Base-by-base conservation (phyloP, 176 grass and related monocot species). In the Lolium rigidum region DNA sequence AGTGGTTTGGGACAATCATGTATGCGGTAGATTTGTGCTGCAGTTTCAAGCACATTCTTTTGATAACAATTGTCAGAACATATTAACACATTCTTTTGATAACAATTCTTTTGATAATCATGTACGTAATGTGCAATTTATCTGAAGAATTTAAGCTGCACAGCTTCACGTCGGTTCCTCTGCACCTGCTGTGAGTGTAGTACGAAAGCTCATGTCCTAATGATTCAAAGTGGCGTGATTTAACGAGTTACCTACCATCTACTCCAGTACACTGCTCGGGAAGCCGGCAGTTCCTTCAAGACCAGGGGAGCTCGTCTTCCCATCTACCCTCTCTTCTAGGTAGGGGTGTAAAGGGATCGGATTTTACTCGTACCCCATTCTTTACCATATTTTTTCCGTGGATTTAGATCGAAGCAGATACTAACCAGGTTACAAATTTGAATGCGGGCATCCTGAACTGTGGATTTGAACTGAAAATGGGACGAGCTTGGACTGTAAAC, bases 21-120 rank as follows among this genome's bases (percentile, higher is more conserved):
- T 18, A 75, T 80, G 37, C 4, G 41, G 24, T 48, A 24, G 59
- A 78, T 86, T 44, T 70, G 47, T 78, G 28, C 50, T 70, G 17
- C 9, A 24, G n/a, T 78, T 63, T 44, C 20, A 69, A 82, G 18
- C 11, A 39, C 28, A 39, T 74, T 52, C 37, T 56, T 89, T 78
- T 60, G 10, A 81, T 18, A 28, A 26, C 7, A 41, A 63, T 12
- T n/a, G 46, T 15, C 64, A 5, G 21, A 81, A 9, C 2, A 0
- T 3, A 74, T 25, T 47, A 50, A 6, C 21, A 74, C 44, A 28
- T 28, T 28, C 26, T 28, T 28, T 28, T 28, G 26, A 28, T 28
- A 28, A 28, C 26, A 28, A 28, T 28, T 28, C 26, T 28, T 28
- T 28, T 28, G 26, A 28, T 28, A 28, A 28, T 28, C 26, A 28